A percentile compares a stretch with the other conserved stretches of the same genome.
Evolutionary conservation across 768 basidiomycete genomes (phyloP).

Genomic region (Hypholoma fasciculare): DNA sequence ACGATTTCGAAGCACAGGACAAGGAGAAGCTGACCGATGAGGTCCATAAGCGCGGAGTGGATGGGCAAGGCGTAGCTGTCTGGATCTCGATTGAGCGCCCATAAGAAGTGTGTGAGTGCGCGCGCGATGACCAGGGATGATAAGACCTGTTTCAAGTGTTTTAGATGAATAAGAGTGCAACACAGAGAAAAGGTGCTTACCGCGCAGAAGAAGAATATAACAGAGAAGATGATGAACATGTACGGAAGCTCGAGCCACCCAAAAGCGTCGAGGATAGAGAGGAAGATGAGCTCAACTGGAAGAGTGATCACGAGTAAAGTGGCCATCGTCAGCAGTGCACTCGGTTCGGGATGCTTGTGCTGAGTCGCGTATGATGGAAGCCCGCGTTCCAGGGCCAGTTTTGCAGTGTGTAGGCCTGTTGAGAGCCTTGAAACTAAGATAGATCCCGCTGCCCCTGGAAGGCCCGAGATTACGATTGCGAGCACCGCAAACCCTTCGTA

Average conservation of each 20-base stretch:
- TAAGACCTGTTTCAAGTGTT: constrained; percentile 48
- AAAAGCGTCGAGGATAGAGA: constrained; percentile 58
- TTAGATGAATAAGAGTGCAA: neutral
- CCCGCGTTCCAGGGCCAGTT: constrained; percentile 31
- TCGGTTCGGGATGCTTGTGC: constrained; percentile 33
- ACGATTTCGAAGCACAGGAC: constrained; percentile 76
- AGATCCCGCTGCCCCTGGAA: constrained; percentile 88
- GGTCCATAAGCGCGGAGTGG: constrained; percentile 86
- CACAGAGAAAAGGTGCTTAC: constrained; percentile 42
- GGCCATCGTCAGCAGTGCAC: constrained; percentile 54
- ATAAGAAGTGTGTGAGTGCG: constrained; percentile 70
- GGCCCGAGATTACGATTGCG: constrained; percentile 79
- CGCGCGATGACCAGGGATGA: constrained; percentile 70
- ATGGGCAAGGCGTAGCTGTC: constrained; percentile 94
- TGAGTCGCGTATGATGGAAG: constrained; percentile 19
- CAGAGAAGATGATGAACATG: constrained; percentile 64
- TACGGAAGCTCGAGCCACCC: constrained; percentile 80
- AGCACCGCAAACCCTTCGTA: constrained; percentile 89
- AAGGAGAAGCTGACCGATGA: constrained; percentile 79
- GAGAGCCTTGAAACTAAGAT: constrained; percentile 91
- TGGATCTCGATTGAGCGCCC: constrained; percentile 78
- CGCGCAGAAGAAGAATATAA: constrained; percentile 73
- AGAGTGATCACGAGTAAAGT: constrained; percentile 75
- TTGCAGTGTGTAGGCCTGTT: constrained; percentile 77
- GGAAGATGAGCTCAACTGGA: constrained; percentile 80